Evolutionary conservation across 1,284 basidiomycete genomes (phyloP).

Genomic region (Leccinum olivaceoglutinosum): DNA sequence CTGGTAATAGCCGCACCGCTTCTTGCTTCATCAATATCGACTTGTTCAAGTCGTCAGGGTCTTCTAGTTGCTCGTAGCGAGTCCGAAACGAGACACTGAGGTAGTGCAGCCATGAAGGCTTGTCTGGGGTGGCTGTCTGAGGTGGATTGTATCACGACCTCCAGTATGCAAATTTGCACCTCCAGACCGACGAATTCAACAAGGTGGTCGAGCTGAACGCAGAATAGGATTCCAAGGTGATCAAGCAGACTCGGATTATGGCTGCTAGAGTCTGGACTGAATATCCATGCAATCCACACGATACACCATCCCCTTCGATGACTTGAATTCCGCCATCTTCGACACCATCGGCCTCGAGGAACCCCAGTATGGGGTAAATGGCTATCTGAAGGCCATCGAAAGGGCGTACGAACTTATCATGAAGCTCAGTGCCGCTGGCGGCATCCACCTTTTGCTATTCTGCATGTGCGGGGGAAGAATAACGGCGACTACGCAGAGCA

Average conservation of each 20-base stretch:
- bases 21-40: not conserved
- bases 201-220: not conserved
- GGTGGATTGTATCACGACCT: not conserved
- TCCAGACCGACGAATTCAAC: not conserved
- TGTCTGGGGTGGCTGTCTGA: not conserved
- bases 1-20: not conserved
- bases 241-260: conserved; percentile 2
- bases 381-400: conserved; percentile 30
- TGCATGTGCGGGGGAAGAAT: conserved; percentile 35
- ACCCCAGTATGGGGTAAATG: conserved; percentile 25
- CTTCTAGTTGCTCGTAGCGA: not conserved
- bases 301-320: conserved; percentile 20
- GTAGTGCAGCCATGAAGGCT: not conserved
- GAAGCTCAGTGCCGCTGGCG: conserved; percentile 26
- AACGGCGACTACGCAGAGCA: conserved; percentile 29
- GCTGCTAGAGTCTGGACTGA: not conserved
- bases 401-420: conserved; percentile 32
- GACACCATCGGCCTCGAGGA: conserved; percentile 42
- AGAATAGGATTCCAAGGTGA: not conserved
- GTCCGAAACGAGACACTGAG: not conserved
- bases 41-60: not conserved
- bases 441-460: conserved; percentile 37
- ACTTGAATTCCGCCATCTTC: conserved; percentile 25
- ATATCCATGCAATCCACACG: conserved; percentile 21
- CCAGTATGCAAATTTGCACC: not conserved